Conservation (phyloP, 2,329 filamentous ascomycete genomes). For the Aspergillus jensenii region DNA sequence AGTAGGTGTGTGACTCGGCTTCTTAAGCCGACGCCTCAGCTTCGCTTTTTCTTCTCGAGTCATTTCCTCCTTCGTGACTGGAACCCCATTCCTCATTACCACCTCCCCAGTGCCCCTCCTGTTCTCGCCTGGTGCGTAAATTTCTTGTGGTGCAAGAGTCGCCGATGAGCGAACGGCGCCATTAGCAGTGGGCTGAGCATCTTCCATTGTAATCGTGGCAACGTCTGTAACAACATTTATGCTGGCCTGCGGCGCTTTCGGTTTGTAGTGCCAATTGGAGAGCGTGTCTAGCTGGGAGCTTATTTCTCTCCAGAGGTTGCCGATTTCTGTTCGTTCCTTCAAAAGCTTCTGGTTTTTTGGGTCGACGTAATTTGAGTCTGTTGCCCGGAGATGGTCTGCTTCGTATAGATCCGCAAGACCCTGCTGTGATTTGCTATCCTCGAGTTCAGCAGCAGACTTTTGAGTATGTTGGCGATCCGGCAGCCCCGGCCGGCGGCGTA, state of each 20-base stretch:
- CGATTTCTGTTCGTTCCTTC: conserved; percentile 80
- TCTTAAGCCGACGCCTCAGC: conserved; percentile 77
- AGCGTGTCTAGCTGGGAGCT: conserved; percentile 80
- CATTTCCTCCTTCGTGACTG: conserved; percentile 82
- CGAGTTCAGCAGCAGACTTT: conserved; percentile 74
- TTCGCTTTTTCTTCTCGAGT: conserved; percentile 79
- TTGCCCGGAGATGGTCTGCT: conserved; percentile 78
- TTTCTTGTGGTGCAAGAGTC: conserved; percentile 88
- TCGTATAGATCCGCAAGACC: conserved; percentile 92
- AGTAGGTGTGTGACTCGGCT: conserved; percentile 66
- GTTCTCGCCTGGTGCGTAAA: conserved; percentile 78
- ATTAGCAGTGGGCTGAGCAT: conserved; percentile 81
- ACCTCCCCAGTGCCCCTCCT: conserved; percentile 67
- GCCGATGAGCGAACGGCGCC: conserved; percentile 60
- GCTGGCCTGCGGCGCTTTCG: conserved; percentile 76
- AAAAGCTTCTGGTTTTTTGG: conserved; percentile 77
- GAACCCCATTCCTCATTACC: conserved; percentile 72
- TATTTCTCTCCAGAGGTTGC: conserved; percentile 78
- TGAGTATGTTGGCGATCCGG: conserved; percentile 62
- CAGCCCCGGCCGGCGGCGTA: conserved; percentile 75
- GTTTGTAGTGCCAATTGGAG: conserved; percentile 93
- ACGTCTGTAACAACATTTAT: conserved; percentile 88
- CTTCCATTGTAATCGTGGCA: conserved; percentile 91
- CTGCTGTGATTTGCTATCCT: conserved; percentile 84
- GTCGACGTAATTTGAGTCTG: conserved; percentile 78